These are phyloP conservation scores for Argentina anserina DNA, from an alignment of 306 rosid species.

Conservation along the genomic window DNA sequence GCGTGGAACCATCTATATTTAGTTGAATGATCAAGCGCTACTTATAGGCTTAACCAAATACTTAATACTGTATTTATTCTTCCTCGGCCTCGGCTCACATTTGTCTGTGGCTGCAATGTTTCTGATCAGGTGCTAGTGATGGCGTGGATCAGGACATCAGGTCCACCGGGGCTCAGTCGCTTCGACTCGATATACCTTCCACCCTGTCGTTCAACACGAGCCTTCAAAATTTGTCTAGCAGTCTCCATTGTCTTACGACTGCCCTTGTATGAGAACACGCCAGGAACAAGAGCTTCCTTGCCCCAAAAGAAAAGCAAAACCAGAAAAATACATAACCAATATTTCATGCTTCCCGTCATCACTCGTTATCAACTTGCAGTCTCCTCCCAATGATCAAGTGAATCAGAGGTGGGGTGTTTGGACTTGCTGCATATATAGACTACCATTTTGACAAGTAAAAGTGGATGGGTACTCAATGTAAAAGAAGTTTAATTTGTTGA, in stretches of 20 bases:
- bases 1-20: neutral
- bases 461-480: neutral
- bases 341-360: neutral
- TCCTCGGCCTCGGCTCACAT: neutral
- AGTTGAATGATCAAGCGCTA: neutral
- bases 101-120: neutral
- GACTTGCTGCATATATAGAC: neutral
- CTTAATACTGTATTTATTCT: neutral
- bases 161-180: conserved; percentile 15
- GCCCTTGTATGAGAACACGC: neutral
- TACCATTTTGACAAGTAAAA: too few species aligned
- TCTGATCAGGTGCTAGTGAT: neutral
- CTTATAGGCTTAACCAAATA: neutral
- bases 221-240: conserved; percentile 10
- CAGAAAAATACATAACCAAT: neutral
- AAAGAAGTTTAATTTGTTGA: neutral
- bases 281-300: neutral
- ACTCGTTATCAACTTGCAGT: neutral
- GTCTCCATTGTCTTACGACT: neutral
- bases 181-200: neutral
- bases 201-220: neutral
- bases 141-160: conserved; percentile 25
- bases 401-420: neutral
- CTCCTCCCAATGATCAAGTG: neutral
- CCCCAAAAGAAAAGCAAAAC: neutral